Conservation (phyloP, 2,329 filamentous ascomycete genomes). For the Colletotrichum musicola region DNA sequence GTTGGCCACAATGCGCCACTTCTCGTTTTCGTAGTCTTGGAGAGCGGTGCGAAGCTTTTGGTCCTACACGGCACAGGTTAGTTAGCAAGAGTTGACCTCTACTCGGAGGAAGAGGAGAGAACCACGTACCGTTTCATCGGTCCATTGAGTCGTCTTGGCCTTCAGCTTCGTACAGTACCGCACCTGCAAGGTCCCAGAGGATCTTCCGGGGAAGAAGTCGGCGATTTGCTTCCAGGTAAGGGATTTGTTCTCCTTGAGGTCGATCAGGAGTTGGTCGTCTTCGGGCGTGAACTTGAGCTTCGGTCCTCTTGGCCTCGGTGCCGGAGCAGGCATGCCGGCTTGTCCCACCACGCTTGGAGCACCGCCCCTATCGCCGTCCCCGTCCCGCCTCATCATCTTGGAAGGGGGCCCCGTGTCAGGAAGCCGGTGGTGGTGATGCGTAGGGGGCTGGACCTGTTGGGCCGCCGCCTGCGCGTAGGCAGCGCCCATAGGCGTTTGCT, state of each 20-base stretch:
- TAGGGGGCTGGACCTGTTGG: conserved; percentile 62
- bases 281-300: conserved; percentile 96
- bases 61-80: conserved; percentile 65
- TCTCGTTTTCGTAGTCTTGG: conserved; percentile 89
- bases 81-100: conserved; percentile 16
- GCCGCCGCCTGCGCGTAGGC: conserved; percentile 62
- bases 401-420: conserved; percentile 79
- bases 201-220: conserved; percentile 93
- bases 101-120: background rate
- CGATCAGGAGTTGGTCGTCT: conserved; percentile 88
- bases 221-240: conserved; percentile 98
- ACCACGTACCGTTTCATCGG: conserved; percentile 85
- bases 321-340: conserved; percentile 87
- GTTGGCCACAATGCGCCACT: conserved; percentile 91
- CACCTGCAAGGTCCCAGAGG: conserved; percentile 91
- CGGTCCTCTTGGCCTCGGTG: conserved; percentile 83
- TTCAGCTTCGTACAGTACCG: conserved; percentile 96
- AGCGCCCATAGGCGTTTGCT: conserved; percentile 64
- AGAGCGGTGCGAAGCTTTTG: conserved; percentile 81
- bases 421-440: conserved; percentile 85
- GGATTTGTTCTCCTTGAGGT: conserved; percentile 94
- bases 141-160: conserved; percentile 94
- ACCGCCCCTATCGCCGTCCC: conserved; percentile 66
- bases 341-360: conserved; percentile 89
- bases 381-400: conserved; percentile 75